These are phyloP conservation scores for Zygotorulaspora sp. DNA, from an alignment of 805 yeast genomes.

Conservation along the genomic window DNA sequence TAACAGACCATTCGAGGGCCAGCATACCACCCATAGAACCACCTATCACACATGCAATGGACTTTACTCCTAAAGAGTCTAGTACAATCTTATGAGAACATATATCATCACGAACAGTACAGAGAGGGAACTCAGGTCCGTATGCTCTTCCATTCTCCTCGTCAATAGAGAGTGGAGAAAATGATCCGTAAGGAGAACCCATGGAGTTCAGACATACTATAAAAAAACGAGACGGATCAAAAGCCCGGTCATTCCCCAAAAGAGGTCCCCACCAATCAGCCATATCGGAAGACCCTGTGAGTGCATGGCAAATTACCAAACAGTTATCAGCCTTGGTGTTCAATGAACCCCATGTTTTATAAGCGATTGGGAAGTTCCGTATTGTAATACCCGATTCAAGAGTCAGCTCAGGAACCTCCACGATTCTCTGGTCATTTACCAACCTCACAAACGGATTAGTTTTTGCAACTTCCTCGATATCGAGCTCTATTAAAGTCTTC, in stretches of 20 bases:
- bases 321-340: constrained; percentile 68
- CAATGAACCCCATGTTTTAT: constrained; percentile 90
- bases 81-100: constrained; percentile 69
- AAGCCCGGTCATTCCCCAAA: constrained; percentile 73
- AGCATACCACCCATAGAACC: constrained; percentile 99
- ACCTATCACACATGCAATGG: constrained; percentile 82
- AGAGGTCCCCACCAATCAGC: constrained; percentile 99
- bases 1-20: constrained; percentile 72
- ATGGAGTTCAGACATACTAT: constrained; percentile 86
- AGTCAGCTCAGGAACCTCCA: constrained; percentile 65
- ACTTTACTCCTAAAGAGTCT: constrained; percentile 73
- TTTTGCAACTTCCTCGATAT: constrained; percentile 20
- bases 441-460: constrained; percentile 62
- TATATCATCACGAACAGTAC: constrained; percentile 91
- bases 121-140: constrained; percentile 94
- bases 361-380: constrained; percentile 80
- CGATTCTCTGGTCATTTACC: constrained; percentile 73
- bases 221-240: constrained; percentile 85
- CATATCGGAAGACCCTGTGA: constrained; percentile 93
- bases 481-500: constrained; percentile 21
- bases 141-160: constrained; percentile 69
- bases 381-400: constrained; percentile 79
- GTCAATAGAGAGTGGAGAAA: constrained; percentile 83
- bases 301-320: constrained; percentile 89
- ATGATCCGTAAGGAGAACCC: constrained; percentile 95